These are phyloP conservation scores for Corynespora cassiicola DNA, from an alignment of 2,329 filamentous ascomycete species.

Conservation along the genomic window DNA sequence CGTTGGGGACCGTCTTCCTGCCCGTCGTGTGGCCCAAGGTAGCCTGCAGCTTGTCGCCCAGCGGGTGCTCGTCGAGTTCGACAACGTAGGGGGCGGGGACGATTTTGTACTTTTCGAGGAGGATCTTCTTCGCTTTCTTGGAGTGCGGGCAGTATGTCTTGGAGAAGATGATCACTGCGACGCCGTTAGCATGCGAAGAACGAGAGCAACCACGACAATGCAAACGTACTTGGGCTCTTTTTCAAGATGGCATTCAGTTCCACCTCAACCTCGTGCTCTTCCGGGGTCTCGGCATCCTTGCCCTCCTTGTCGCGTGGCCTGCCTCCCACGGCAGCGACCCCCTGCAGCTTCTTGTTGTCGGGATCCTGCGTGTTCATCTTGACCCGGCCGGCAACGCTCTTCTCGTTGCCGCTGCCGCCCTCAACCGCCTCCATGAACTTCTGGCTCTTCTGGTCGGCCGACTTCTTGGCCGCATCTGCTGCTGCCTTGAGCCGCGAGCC, in stretches of 20 bases:
- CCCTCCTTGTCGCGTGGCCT: constrained; percentile 46
- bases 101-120: constrained; percentile 85
- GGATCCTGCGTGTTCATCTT: constrained; percentile 52
- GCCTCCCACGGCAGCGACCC: constrained; percentile 55
- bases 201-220: neutral
- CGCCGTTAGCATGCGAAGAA: constrained; percentile 12
- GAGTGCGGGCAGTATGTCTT: constrained; percentile 93
- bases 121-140: constrained; percentile 80
- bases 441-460: constrained; percentile 70
- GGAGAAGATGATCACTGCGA: constrained; percentile 88
- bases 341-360: constrained; percentile 45
- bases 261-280: constrained; percentile 69
- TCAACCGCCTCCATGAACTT: constrained; percentile 48
- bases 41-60: constrained; percentile 76
- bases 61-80: constrained; percentile 82
- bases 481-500: constrained; percentile 70
- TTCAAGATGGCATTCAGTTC: constrained; percentile 83
- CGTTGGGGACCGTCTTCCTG: constrained; percentile 86
- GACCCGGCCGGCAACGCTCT: constrained; percentile 61
- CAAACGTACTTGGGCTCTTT: constrained; percentile 76
- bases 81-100: constrained; percentile 84
- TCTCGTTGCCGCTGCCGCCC: constrained; percentile 48
- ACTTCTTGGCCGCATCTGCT: constrained; percentile 71
- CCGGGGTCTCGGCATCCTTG: constrained; percentile 59
- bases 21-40: constrained; percentile 76